Base-by-base conservation (phyloP, 2,329 filamentous ascomycete genomes). In the Claviceps sp. region DNA sequence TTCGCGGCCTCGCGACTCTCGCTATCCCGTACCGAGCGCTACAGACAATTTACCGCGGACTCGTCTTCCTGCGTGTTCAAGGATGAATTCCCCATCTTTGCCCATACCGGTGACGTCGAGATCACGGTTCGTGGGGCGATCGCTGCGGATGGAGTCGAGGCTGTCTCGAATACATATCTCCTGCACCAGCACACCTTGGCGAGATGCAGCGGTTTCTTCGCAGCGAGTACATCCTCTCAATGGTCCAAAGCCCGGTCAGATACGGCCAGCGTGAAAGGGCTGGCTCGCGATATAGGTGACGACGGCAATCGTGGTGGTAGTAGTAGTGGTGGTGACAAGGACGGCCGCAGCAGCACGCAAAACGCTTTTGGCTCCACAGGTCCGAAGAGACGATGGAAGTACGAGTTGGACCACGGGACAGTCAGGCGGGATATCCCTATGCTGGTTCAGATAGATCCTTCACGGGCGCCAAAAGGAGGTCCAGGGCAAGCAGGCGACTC, bases 131-230 rank as follows among this genome's bases (percentile, higher is more conserved):
- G 76, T 62, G 77, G 80, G 16, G 73, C 85, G 50, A 54, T 60
- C 42, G 60, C 76, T 62, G 76, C 80, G 14, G 72, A 84, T 51
- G 55, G 60, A 38, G 60, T 58, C 47, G 72, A 85, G 51, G 53
- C 60, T 43, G 60, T 58, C 47, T 85, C 93, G 68, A 87, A 88
- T 64, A 79, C 86, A 55, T 97, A 96, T 65, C 75, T 96, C 47
- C 76, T 97, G 52, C 91, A 97, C 70, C 78, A 84, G 54, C 78
- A 96, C 62, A 95, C 91, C 41, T 72, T 97, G 58, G 84, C 87
- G 36, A 87, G 94, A 67, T 95, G 87, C 62, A 95, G 89, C 5
- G 89, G 89, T 16, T 96, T 95, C 72, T 97, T 97, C 65, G 88
- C 95, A 67, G 85, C 87, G 24, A 87, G 82, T 63, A 89, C 84